Percentiles rank a stretch among this genome's conserved stretches.
Evolutionary conservation across 495 filamentous ascomycete genomes (phyloP).

Genomic region (Neurospora tetraspora): DNA sequence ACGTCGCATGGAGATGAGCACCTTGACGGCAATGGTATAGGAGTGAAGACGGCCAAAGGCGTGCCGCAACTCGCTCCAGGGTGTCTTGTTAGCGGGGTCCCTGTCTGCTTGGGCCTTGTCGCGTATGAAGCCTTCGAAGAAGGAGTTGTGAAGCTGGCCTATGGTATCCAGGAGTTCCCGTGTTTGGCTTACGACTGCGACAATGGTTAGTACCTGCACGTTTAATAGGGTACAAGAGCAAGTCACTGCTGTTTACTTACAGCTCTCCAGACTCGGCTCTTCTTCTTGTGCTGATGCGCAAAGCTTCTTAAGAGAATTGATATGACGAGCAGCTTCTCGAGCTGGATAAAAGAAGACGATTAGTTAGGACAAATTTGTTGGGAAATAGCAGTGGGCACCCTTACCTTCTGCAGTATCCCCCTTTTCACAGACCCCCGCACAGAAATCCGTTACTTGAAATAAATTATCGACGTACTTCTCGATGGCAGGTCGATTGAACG

Average conservation of each 20-base stretch:
- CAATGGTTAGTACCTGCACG: too few species aligned
- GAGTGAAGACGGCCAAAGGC: constrained; percentile 7
- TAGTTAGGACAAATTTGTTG: too few species aligned
- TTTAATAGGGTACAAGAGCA: too few species aligned
- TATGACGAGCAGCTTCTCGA: background rate
- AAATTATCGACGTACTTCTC: background rate
- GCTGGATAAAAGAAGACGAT: too few species aligned
- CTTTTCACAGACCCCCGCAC: background rate
- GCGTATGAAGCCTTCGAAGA: background rate
- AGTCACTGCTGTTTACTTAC: background rate
- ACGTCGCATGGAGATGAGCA: background rate
- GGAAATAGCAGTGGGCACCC: background rate
- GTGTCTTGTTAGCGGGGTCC: background rate
- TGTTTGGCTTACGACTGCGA: background rate
- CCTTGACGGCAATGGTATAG: constrained; percentile 5
- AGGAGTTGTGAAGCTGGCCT: background rate
- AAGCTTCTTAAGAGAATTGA: background rate
- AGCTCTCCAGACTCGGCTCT: background rate
- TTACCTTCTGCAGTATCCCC: background rate
- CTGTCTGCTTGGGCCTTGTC: background rate
- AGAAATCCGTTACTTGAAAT: too few species aligned
- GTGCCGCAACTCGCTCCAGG: constrained; percentile 6
- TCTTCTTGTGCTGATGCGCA: background rate
- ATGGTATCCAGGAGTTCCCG: background rate
- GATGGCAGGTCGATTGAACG: background rate